Percentiles rank a stretch among this genome's conserved stretches.
Evolutionary conservation across 768 basidiomycete genomes (phyloP).

Genomic region (Boletus huronensis): DNA sequence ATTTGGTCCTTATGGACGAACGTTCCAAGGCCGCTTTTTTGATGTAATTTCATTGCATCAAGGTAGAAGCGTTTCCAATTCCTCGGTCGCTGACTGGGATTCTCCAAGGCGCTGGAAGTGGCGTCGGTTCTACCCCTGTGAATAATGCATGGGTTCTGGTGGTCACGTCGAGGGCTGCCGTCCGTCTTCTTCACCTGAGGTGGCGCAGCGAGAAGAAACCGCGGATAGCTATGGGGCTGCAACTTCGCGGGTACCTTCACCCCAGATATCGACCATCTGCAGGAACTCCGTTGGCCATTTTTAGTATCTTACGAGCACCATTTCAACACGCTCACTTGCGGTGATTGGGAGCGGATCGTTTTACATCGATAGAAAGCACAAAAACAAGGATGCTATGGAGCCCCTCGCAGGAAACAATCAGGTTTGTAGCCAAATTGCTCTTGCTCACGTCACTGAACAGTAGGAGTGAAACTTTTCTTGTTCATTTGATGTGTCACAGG

Average conservation of each 20-base stretch:
- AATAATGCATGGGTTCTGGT: not conserved
- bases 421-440: slow-evolving; percentile 12
- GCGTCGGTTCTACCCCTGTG: slow-evolving; percentile 20
- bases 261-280: slow-evolving; percentile 1
- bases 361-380: slow-evolving; percentile 2
- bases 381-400: not conserved
- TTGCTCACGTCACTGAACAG: slow-evolving; percentile 4
- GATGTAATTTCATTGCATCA: slow-evolving; percentile 29
- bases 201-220: slow-evolving; percentile 12
- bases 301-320: not conserved
- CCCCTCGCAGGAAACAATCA: not conserved
- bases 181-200: slow-evolving; percentile 15
- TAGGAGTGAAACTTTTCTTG: slow-evolving; percentile 1
- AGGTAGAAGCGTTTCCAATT: slow-evolving; percentile 14
- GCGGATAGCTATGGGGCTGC: not conserved
- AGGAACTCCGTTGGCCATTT: slow-evolving; percentile 5
- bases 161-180: slow-evolving; percentile 3
- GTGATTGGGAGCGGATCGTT: slow-evolving; percentile 14
- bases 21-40: slow-evolving; percentile 41
- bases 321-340: slow-evolving; percentile 1
- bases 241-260: slow-evolving; percentile 12
- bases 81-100: slow-evolving; percentile 12
- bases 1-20: slow-evolving; percentile 47
- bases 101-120: slow-evolving; percentile 19
- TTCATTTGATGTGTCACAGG: not conserved